Conservation (phyloP, 352 stramenopile species). For the Globisporangium camurandrum region DNA sequence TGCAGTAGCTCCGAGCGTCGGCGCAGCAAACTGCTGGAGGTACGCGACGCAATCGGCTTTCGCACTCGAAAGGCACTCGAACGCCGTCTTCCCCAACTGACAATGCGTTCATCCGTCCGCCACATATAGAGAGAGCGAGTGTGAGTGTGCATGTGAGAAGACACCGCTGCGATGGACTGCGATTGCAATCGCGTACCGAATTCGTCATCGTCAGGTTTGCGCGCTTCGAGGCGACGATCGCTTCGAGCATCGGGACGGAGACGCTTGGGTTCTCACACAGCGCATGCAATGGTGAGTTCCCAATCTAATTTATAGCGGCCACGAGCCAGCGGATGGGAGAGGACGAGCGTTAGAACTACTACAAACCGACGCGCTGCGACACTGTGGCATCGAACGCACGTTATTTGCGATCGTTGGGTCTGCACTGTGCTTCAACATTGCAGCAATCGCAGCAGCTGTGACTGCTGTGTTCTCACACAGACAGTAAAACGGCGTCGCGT, state of each 20-base stretch:
- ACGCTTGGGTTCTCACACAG: conserved; percentile 61
- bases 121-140: neutral
- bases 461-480: conserved; percentile 59
- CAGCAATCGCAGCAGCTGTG: conserved; percentile 28
- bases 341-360: too few species aligned
- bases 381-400: conserved; percentile 17
- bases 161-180: neutral
- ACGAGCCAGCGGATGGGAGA: too few species aligned
- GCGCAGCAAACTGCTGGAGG: conserved; percentile 45
- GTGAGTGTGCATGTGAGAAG: neutral
- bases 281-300: conserved; percentile 65
- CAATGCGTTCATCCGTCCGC: neutral
- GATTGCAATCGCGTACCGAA: conserved; percentile 21
- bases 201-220: conserved; percentile 66
- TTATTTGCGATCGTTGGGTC: conserved; percentile 76
- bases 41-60: conserved; percentile 58
- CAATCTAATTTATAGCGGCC: too few species aligned
- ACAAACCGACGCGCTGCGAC: neutral
- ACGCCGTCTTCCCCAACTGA: conserved; percentile 58
- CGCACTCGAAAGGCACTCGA: conserved; percentile 43
- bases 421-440: conserved; percentile 47
- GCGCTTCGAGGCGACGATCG: conserved; percentile 45
- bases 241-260: conserved; percentile 47
- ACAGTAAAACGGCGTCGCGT: conserved; percentile 64
- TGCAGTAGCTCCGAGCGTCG: conserved; percentile 5